These are phyloP conservation scores for Bolboschoenoplectus hybrid DNA, from an alignment of 202 grass and related monocot species.

Conservation along the genomic window DNA sequence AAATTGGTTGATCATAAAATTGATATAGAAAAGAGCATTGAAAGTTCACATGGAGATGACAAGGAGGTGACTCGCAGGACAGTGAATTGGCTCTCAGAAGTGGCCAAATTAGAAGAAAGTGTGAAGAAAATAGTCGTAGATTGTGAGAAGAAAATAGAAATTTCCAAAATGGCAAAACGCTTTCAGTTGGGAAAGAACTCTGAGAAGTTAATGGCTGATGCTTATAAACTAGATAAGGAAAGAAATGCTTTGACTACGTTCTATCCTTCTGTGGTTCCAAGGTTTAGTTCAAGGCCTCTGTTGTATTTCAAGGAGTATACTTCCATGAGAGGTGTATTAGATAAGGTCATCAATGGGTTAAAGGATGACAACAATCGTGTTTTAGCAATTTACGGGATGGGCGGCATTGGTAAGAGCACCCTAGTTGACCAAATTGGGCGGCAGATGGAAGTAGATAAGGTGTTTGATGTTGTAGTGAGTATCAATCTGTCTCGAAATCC, in stretches of 20 bases:
- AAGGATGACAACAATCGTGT: slow-evolving; percentile 22
- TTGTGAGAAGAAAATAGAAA: slow-evolving; percentile 2
- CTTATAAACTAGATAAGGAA: neutral
- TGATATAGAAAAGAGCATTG: slow-evolving; percentile 11
- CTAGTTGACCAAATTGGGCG: slow-evolving; percentile 30
- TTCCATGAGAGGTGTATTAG: slow-evolving; percentile 9
- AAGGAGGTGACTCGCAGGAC: slow-evolving; percentile 10
- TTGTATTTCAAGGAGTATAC: slow-evolving; percentile 28
- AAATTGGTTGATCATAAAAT: slow-evolving; percentile 6
- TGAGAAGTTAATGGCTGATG: neutral
- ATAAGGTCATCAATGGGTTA: slow-evolving; percentile 15
- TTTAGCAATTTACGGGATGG: slow-evolving; percentile 42
- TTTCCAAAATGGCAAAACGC: neutral
- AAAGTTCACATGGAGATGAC: neutral
- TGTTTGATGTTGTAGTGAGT: slow-evolving; percentile 25
- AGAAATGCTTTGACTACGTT: slow-evolving; percentile 14
- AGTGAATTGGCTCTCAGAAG: neutral
- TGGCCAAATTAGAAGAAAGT: neutral
- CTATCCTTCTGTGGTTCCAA: neutral
- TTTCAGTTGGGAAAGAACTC: neutral
- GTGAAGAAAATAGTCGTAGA: neutral
- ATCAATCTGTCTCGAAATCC: slow-evolving; percentile 35
- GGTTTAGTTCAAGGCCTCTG: neutral
- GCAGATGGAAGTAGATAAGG: neutral
- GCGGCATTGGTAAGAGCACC: slow-evolving; percentile 42